Percentiles rank a stretch among this genome's conserved stretches.
Evolutionary conservation across 768 basidiomycete species (phyloP).

Genomic region (Boletus rubescentipes): DNA sequence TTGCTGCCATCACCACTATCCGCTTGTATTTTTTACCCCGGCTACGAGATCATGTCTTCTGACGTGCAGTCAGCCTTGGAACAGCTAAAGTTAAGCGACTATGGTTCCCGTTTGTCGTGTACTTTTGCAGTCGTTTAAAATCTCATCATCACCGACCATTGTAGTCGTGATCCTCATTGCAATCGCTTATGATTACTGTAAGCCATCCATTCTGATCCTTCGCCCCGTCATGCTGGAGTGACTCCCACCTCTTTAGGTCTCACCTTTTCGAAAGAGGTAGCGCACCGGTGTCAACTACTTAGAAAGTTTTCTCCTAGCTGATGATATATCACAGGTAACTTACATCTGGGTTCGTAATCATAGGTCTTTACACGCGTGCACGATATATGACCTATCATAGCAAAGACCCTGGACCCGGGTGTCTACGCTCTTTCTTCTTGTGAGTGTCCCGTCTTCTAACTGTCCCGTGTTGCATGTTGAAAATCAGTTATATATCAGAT

Average conservation of each 20-base stretch:
- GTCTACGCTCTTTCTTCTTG: slow-evolving; percentile 3
- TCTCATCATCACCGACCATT: too few relatives aligned
- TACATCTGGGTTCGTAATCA: slow-evolving; percentile 3
- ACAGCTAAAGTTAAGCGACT: not conserved
- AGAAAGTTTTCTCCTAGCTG: not conserved
- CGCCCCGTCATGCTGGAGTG: not conserved
- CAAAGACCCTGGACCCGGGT: not conserved
- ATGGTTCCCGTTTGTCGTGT: not conserved
- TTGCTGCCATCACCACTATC: too few relatives aligned
- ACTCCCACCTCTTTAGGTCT: not conserved
- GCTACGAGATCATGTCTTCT: not conserved
- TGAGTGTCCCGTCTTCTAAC: not conserved
- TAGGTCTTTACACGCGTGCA: not conserved
- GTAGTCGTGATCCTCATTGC: too few relatives aligned
- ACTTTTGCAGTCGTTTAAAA: too few relatives aligned
- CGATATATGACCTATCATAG: not conserved
- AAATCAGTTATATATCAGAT: not conserved
- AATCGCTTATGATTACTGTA: too few relatives aligned
- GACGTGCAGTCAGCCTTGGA: not conserved
- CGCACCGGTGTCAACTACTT: too few relatives aligned
- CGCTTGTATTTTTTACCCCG: too few relatives aligned
- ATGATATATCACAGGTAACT: not conserved
- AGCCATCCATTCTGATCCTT: too few relatives aligned
- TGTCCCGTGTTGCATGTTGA: too few relatives aligned
- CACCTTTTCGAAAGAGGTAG: too few relatives aligned